Evolutionary conservation across 2,329 filamentous ascomycete genomes (phyloP).

Genomic region (Calonectria honghensis): DNA sequence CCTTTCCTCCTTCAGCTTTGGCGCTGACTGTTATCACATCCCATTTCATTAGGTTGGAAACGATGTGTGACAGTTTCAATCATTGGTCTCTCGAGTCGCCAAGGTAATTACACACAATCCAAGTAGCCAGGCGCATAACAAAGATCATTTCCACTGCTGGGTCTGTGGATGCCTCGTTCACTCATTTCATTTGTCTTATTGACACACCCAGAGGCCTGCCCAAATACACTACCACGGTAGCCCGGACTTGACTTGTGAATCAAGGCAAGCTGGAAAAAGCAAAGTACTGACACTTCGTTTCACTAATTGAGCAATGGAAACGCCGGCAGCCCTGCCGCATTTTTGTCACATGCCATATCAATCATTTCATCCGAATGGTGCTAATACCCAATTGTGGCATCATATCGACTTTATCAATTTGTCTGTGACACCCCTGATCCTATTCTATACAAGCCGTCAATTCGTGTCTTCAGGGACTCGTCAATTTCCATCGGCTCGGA

Average conservation of each 20-base stretch:
- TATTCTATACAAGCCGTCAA: conserved; percentile 46
- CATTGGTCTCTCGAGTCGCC: neutral
- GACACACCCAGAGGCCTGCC: neutral
- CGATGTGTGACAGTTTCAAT: neutral
- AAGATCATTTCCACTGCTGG: neutral
- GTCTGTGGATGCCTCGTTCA: too few relatives aligned
- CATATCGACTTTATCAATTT: conserved; percentile 41
- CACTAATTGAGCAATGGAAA: neutral
- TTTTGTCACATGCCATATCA: conserved; percentile 2
- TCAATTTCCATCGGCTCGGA: conserved; percentile 35
- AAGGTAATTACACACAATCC: neutral
- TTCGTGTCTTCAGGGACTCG: conserved; percentile 24
- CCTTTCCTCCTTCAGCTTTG: conserved; percentile 10
- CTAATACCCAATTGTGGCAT: conserved; percentile 25
- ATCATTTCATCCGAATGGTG: neutral
- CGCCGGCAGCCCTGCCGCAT: neutral
- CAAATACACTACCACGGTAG: neutral
- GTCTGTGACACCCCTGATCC: conserved; percentile 42
- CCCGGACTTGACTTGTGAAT: neutral
- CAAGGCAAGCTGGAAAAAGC: neutral
- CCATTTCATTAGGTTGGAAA: neutral
- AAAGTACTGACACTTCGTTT: conserved; percentile 25
- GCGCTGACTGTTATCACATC: conserved; percentile 29
- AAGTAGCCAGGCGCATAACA: neutral
- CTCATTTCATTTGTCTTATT: neutral